Evolutionary conservation across 2,329 filamentous ascomycete species (phyloP), one percentile per base, ranked within the genome.

Genomic region (Bipolaris sorokiniana): DNA sequence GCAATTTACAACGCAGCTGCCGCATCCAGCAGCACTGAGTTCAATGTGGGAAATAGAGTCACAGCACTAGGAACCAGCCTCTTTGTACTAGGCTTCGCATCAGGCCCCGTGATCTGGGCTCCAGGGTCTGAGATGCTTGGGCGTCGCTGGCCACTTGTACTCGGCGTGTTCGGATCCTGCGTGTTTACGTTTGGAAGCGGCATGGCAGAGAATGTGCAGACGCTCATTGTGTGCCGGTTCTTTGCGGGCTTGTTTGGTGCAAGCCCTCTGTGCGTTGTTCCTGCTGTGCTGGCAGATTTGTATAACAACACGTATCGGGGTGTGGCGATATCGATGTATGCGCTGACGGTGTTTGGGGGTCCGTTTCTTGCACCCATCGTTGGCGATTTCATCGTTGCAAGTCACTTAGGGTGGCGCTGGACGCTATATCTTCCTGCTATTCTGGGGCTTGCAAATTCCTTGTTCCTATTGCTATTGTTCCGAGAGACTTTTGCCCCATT

Each of bases 281-380:
- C 41, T 13, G 41, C 23, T 45, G 41, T 45, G 23, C 26, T 45
- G 41, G 23, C 41, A 7, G 41, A 45, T 18, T 28, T 45, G 15
- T 45, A 45, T n/a, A 18, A 31, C 15, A 45, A 7, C 15, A 45
- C 23, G n/a, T 45, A 31, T 28, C 41, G 41, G 3, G 41, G 41
- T 7, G 41, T 45, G n/a, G 41, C 41, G 15, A 45, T 45, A 45
- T 31, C 41, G 22, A 3, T 45, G 41, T 45, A 45, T 45, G 41
- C 23, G 41, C 23, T 45, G 23, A 31, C 41, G 23, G 23, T 45
- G 5, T 45, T 45, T 28, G 41, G 41, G 5, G 41, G 41, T 2
- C 41, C 41, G 23, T 45, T 45, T 16, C 20, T 28, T 10, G 41
- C 41, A 10, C 41, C 41, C 10, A 6, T 23, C 11, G 4, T 45